A percentile compares a stretch with the other conserved stretches of the same genome.
Evolutionary conservation across 139 green algal species (phyloP).

Genomic region (Volvox africanus): DNA sequence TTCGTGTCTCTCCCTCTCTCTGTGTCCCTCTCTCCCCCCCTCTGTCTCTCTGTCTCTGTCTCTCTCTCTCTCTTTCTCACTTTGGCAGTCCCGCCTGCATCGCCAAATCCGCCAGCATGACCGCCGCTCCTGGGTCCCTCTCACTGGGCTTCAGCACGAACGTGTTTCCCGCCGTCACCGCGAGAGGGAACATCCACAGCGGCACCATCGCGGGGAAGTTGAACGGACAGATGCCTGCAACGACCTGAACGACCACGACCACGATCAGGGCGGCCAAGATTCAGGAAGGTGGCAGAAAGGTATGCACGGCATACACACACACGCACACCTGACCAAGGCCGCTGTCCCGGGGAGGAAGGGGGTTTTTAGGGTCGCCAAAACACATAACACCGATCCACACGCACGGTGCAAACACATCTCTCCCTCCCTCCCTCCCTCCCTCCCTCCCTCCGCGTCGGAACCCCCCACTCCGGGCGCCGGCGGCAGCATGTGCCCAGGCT

Average conservation of each 20-base stretch:
- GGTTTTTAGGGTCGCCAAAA: too few relatives aligned
- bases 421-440: too few relatives aligned
- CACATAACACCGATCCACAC: too few relatives aligned
- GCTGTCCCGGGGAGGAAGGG: too few relatives aligned
- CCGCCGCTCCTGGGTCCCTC: constrained; percentile 84
- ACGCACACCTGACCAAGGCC: too few relatives aligned
- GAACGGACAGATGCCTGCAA: constrained; percentile 96
- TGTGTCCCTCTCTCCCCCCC: background rate
- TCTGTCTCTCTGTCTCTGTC: background rate
- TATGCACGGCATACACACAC: too few relatives aligned
- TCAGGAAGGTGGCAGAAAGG: too few relatives aligned
- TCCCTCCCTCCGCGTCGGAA: too few relatives aligned
- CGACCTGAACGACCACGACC: constrained; percentile 62
- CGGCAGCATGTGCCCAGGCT: too few relatives aligned
- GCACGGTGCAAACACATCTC: too few relatives aligned
- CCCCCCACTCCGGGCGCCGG: too few relatives aligned
- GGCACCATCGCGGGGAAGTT: constrained; percentile 95
- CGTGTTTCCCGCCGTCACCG: constrained; percentile 86
- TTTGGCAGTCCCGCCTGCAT: constrained; percentile 86
- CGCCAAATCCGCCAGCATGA: constrained; percentile 88
- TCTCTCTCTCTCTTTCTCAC: constrained; percentile 48
- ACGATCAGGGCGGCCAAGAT: too few relatives aligned
- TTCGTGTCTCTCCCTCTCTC: background rate
- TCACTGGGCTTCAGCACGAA: constrained; percentile 94
- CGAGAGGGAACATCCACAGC: constrained; percentile 93